Percentiles rank a stretch among this genome's conserved stretches.
Conservation (phyloP, 163 green algal genomes). For the Trebouxiophyceae sp. region DNA sequence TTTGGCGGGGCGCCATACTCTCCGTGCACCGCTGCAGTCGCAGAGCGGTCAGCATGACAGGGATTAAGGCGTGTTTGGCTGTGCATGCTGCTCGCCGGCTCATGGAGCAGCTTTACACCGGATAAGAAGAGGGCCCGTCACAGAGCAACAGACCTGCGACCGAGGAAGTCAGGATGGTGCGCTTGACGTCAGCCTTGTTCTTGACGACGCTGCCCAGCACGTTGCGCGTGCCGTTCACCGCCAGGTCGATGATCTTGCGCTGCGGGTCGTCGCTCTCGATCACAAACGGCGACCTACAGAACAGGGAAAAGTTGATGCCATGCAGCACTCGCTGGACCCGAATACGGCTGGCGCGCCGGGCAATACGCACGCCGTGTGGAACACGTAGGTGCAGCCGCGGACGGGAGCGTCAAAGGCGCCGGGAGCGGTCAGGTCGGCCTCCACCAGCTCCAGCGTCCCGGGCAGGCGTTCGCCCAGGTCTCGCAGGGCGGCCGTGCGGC, state of each 20-base stretch:
- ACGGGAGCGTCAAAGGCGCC: conserved; percentile 44
- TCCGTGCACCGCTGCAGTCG: conserved; percentile 18
- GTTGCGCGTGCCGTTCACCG: conserved; percentile 54
- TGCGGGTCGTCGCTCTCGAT: conserved; percentile 28
- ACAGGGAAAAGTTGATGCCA: no score
- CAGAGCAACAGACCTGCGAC: conserved; percentile 14
- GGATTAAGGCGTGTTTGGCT: no score
- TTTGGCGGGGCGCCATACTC: conserved; percentile 18
- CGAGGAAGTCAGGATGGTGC: conserved; percentile 63
- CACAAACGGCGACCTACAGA: conserved; percentile 19
- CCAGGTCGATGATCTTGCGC: conserved; percentile 54
- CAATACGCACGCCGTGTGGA: conserved; percentile 75
- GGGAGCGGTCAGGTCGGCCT: conserved; percentile 38
- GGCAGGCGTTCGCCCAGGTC: conserved; percentile 23
- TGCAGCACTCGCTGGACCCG: no score
- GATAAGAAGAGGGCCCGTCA: background rate
- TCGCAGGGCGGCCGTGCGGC: conserved; percentile 18
- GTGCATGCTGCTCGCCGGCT: no score
- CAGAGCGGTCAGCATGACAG: background rate
- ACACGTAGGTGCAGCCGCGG: conserved; percentile 43
- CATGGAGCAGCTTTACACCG: background rate
- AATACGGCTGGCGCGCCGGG: no score
- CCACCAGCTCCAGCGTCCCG: conserved; percentile 23
- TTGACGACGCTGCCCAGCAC: conserved; percentile 41
- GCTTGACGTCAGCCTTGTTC: conserved; percentile 20